phyloP scores from a whole-genome alignment of 163 green algal genomes.

The Chlorella variabilis region DNA sequence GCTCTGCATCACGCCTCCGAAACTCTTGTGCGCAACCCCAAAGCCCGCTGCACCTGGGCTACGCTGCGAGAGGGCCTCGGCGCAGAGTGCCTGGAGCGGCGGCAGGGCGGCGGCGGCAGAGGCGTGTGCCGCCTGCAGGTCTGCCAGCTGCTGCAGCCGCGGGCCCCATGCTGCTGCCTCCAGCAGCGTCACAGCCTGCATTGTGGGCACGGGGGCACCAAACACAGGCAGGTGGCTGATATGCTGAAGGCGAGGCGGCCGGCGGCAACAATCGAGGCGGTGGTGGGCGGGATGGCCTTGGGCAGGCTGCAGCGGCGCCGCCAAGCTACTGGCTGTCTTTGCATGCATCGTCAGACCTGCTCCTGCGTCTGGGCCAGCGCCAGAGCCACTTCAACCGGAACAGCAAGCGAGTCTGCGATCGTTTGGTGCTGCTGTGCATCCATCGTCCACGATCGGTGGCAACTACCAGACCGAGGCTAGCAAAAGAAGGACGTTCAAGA shows the following conservation, averaged over 20 bases:
- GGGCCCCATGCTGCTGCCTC: not conserved
- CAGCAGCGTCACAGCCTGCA: not conserved
- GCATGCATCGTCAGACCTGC: not conserved
- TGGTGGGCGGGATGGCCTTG: no score
- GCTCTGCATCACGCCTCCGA: no score
- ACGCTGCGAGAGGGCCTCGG: not conserved
- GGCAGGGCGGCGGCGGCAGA: not conserved
- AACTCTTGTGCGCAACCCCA: not conserved
- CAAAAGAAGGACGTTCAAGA: no score
- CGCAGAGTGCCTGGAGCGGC: conserved; percentile 15
- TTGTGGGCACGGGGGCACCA: no score
- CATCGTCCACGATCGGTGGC: no score
- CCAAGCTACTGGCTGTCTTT: not conserved
- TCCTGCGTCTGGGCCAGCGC: conserved; percentile 1
- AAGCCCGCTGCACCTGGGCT: not conserved
- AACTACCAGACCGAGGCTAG: no score
- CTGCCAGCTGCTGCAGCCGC: conserved; percentile 19
- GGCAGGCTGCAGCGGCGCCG: not conserved
- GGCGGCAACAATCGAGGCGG: no score
- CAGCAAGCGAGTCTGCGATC: not conserved
- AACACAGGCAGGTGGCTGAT: no score
- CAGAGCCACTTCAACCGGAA: not conserved
- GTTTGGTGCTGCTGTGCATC: not conserved
- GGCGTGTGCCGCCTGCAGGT: not conserved
- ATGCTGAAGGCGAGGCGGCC: not conserved